phyloP scores from a whole-genome alignment of 208 protist species.

The Crithidia thermophila region DNA sequence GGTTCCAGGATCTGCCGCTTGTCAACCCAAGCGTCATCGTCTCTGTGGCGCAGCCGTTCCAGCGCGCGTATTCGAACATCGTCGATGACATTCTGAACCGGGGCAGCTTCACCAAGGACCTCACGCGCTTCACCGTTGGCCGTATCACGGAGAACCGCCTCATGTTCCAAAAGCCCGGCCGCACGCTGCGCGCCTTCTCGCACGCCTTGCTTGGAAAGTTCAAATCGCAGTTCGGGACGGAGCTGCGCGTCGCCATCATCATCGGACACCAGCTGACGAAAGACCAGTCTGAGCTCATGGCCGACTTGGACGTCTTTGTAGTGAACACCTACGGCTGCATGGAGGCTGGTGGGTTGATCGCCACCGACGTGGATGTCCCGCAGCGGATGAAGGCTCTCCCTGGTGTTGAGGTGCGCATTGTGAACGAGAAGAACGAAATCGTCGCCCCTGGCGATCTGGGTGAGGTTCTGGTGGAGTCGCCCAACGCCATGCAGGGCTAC shows the following conservation, averaged over 20 bases:
- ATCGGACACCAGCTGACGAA: slow-evolving; percentile 84
- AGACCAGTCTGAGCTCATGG: slow-evolving; percentile 87
- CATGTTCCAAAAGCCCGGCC: slow-evolving; percentile 86
- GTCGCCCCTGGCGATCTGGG: slow-evolving; percentile 86
- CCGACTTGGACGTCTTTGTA: slow-evolving; percentile 90
- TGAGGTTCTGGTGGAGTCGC: slow-evolving; percentile 87
- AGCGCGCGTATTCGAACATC: slow-evolving; percentile 88
- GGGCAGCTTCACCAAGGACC: slow-evolving; percentile 74
- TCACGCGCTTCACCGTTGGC: slow-evolving; percentile 84
- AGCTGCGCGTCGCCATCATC: slow-evolving; percentile 86
- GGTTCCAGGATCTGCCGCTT: slow-evolving; percentile 85
- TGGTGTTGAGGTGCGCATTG: slow-evolving; percentile 87
- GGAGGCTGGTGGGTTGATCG: slow-evolving; percentile 86
- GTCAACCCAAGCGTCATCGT: slow-evolving; percentile 90
- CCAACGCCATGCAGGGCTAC: slow-evolving; percentile 92
- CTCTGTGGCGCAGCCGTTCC: slow-evolving; percentile 83
- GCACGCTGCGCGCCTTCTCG: slow-evolving; percentile 73
- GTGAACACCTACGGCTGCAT: slow-evolving; percentile 90
- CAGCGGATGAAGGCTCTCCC: slow-evolving; percentile 88
- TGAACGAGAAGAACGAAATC: slow-evolving; percentile 93
- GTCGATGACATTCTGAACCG: slow-evolving; percentile 90
- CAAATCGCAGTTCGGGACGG: slow-evolving; percentile 86
- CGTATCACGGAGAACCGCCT: slow-evolving; percentile 88
- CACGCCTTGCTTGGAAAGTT: slow-evolving; percentile 84
- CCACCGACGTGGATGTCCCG: slow-evolving; percentile 90